Evolutionary conservation across 345 rosid species (phyloP).

Genomic region (Dipteronia dyeriana): DNA sequence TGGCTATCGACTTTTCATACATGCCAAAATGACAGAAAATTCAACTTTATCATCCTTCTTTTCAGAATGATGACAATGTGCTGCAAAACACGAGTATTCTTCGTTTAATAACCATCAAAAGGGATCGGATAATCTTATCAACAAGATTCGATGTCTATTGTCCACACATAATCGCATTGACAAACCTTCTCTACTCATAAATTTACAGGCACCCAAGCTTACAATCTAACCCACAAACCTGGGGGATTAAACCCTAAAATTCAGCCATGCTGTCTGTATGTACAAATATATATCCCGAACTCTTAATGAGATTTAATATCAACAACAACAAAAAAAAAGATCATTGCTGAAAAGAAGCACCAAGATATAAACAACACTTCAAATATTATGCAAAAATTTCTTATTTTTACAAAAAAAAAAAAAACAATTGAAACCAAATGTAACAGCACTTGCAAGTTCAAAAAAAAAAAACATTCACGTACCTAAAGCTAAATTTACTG

Average conservation of each 20-base stretch:
- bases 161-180: neutral
- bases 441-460: neutral
- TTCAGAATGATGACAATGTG: neutral
- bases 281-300: no score
- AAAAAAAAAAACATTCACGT: neutral
- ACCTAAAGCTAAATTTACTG: conserved; percentile 2
- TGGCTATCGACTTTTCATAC: neutral
- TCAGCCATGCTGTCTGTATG: neutral
- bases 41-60: neutral
- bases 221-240: neutral
- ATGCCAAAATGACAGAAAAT: neutral
- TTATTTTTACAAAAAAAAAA: no score
- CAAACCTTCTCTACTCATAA: neutral
- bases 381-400: neutral
- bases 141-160: neutral
- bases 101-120: neutral
- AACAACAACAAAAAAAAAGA: neutral
- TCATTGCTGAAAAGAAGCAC: no score
- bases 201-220: neutral
- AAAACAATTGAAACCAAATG: neutral
- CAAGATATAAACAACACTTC: no score
- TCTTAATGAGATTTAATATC: neutral
- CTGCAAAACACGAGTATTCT: neutral
- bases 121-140: neutral
- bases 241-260: neutral